A percentile compares a stretch with the other conserved stretches of the same genome.
phyloP scores from a whole-genome alignment of 1,284 basidiomycete genomes.

The Trametes versicolor region DNA sequence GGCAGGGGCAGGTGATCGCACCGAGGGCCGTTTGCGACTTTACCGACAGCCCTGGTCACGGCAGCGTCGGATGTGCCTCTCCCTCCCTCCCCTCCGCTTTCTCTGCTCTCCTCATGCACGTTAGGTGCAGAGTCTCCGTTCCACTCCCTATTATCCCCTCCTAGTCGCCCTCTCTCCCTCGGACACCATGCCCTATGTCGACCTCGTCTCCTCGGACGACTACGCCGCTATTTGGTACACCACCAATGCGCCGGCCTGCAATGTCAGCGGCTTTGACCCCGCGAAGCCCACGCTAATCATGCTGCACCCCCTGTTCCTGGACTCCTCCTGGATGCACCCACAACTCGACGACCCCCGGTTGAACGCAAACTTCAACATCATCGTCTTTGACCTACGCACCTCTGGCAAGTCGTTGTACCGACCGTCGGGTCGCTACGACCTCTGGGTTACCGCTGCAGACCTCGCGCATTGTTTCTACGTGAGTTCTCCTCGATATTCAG shows the following conservation, averaged over 20 bases:
- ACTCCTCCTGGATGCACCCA: slow-evolving; percentile 70
- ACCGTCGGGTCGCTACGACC: slow-evolving; percentile 66
- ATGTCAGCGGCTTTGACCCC: slow-evolving; percentile 72
- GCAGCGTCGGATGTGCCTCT: neutral
- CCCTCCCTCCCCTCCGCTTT: neutral
- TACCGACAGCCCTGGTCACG: slow-evolving; percentile 21
- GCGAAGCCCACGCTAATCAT: slow-evolving; percentile 71
- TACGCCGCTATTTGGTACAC: slow-evolving; percentile 76
- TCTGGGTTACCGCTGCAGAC: slow-evolving; percentile 81
- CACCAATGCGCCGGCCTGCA: slow-evolving; percentile 65
- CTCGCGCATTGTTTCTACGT: slow-evolving; percentile 72
- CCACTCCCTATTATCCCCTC: slow-evolving; percentile 11
- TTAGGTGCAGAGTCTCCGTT: slow-evolving; percentile 12
- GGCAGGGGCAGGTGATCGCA: slow-evolving; percentile 30
- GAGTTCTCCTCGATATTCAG: slow-evolving; percentile 31
- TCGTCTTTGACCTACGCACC: slow-evolving; percentile 78
- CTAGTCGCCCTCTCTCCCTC: slow-evolving; percentile 10
- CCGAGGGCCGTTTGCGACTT: slow-evolving; percentile 6
- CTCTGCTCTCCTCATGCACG: slow-evolving; percentile 23
- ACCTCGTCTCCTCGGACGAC: slow-evolving; percentile 69
- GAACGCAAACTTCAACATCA: slow-evolving; percentile 65
- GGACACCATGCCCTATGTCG: slow-evolving; percentile 71
- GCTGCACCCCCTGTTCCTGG: slow-evolving; percentile 73
- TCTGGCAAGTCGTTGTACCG: slow-evolving; percentile 67
- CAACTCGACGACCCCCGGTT: slow-evolving; percentile 77